These are phyloP conservation scores for Davidsoniella eucalypti DNA, from an alignment of 2,329 filamentous ascomycete species.

Conservation along the genomic window DNA sequence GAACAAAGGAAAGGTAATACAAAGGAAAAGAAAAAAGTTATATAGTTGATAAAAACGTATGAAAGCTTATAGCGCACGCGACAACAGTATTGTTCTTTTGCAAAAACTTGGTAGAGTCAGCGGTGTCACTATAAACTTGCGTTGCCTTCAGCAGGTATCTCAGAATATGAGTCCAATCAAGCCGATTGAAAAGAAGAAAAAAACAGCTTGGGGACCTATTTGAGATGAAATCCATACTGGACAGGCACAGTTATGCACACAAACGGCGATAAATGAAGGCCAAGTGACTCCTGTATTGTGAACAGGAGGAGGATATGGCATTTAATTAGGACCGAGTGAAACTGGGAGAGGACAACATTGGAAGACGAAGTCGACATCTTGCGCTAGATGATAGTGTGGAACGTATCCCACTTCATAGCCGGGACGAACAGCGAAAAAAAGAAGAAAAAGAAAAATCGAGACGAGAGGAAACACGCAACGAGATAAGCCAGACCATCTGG, in stretches of 20 bases:
- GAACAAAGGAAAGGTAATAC: conserved; percentile 1
- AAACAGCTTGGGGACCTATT: background rate
- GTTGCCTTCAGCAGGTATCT: background rate
- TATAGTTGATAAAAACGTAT: background rate
- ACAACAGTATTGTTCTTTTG: background rate
- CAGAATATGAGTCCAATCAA: background rate
- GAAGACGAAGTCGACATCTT: background rate
- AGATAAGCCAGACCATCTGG: background rate
- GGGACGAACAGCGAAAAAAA: background rate
- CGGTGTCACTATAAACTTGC: background rate
- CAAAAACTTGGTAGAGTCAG: background rate
- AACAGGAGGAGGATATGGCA: no score
- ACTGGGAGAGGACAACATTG: no score
- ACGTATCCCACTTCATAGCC: background rate
- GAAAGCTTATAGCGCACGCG: background rate
- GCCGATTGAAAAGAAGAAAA: background rate
- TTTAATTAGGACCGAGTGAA: no score
- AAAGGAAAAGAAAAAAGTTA: conserved; percentile 6
- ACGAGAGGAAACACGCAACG: conserved; percentile 1
- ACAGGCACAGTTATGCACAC: no score
- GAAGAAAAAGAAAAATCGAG: background rate
- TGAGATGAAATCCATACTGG: no score
- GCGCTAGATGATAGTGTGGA: background rate
- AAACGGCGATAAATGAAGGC: no score
- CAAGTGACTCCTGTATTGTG: no score